Evolutionary conservation across 2,329 filamentous ascomycete genomes (phyloP).

Genomic region (Penicillium sp.): DNA sequence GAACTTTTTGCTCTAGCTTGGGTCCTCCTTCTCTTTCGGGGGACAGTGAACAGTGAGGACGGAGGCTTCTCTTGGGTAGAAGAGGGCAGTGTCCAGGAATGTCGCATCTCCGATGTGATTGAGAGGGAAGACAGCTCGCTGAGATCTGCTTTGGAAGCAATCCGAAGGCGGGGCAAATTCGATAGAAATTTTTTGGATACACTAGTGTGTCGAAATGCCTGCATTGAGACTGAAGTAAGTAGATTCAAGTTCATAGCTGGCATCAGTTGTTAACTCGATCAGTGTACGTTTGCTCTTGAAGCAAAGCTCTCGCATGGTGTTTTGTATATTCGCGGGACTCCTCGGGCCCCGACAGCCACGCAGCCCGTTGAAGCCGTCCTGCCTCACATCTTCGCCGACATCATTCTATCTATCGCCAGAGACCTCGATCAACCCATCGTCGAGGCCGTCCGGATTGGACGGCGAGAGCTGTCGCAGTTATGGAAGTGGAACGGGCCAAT

Average conservation of each 20-base stretch:
- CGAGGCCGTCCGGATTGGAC: not conserved
- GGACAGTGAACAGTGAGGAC: not conserved
- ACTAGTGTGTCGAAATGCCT: not conserved
- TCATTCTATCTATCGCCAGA: not conserved
- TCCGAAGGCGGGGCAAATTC: not conserved
- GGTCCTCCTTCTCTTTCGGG: not conserved
- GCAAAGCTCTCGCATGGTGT: not conserved
- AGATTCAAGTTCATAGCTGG: not conserved
- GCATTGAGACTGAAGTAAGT: not conserved
- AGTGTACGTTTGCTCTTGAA: not conserved
- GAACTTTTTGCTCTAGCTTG: not conserved
- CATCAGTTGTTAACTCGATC: not conserved
- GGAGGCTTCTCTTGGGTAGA: not conserved
- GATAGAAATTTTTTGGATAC: not conserved
- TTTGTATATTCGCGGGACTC: not conserved
- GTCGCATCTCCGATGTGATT: not conserved
- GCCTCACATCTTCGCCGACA: not conserved
- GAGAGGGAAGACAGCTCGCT: not conserved
- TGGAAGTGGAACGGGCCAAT: slow-evolving; percentile 2
- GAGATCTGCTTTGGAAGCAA: not conserved
- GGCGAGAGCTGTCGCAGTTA: not conserved
- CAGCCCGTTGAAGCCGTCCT: not conserved
- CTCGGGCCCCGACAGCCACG: not conserved
- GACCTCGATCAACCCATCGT: not conserved
- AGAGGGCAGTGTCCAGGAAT: not conserved